Evolutionary conservation across 2,329 filamentous ascomycete species (phyloP).

Genomic region (Pyricularia grisea): DNA sequence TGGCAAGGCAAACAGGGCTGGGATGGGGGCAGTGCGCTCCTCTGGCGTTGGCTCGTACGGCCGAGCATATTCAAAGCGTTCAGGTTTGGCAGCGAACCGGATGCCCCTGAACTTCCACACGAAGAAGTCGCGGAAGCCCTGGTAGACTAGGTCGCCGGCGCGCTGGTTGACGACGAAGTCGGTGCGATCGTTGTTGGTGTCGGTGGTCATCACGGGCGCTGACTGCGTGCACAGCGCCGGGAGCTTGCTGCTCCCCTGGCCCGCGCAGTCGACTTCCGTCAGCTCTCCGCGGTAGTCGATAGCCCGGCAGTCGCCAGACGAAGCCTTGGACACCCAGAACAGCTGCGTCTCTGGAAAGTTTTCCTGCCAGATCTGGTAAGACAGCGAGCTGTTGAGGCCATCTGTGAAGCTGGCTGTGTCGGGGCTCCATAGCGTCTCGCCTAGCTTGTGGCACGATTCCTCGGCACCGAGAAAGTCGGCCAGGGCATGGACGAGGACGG

Average conservation of each 20-base stretch:
- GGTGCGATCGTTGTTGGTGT: constrained; percentile 12
- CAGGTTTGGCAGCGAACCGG: constrained; percentile 16
- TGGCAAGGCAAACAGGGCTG: constrained; percentile 17
- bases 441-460: constrained; percentile 11
- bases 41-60: constrained; percentile 12
- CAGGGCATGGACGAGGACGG: constrained; percentile 10
- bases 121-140: constrained; percentile 22
- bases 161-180: constrained; percentile 16
- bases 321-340: constrained; percentile 14
- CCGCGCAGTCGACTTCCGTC: constrained; percentile 21
- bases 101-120: constrained; percentile 23
- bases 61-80: constrained; percentile 18
- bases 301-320: constrained; percentile 11
- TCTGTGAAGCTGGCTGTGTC: constrained; percentile 12
- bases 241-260: constrained; percentile 8
- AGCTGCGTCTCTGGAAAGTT: constrained; percentile 10
- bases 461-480: constrained; percentile 1
- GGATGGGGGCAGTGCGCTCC: constrained; percentile 13
- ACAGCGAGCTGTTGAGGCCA: constrained; percentile 11
- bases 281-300: constrained; percentile 23
- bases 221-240: constrained; percentile 21
- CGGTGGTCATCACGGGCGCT: constrained; percentile 16
- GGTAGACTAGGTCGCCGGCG: constrained; percentile 11
- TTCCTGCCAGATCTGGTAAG: constrained; percentile 15
- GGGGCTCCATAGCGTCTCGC: constrained; percentile 15